These are phyloP conservation scores for Argentina anserina DNA, from an alignment of 306 rosid species.

Conservation along the genomic window DNA sequence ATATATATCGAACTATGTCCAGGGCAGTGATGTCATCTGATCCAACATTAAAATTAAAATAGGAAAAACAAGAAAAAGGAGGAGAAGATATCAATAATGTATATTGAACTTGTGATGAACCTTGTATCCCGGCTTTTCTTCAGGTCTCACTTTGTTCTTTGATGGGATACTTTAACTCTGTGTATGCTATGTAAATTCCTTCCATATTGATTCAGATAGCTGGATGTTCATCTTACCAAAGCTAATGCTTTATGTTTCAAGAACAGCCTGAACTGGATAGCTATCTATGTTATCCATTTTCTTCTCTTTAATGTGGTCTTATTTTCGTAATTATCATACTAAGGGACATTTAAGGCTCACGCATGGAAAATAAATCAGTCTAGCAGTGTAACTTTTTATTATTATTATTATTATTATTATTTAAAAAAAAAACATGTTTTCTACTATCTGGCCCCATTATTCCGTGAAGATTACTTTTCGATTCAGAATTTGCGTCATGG, in stretches of 20 bases:
- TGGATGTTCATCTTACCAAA: neutral
- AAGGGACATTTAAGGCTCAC: neutral
- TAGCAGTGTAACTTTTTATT: neutral
- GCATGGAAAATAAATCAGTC: neutral
- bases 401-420: too few species aligned
- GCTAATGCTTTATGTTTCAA: neutral
- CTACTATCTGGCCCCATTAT: neutral
- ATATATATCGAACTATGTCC: neutral
- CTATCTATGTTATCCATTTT: neutral
- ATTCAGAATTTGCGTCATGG: too few species aligned
- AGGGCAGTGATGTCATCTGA: neutral
- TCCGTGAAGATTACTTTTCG: too few species aligned
- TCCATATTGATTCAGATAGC: neutral
- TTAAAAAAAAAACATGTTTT: neutral
- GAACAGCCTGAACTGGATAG: neutral
- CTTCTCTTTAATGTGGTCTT: neutral
- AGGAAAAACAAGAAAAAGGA: neutral
- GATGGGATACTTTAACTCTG: neutral
- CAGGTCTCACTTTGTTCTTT: constrained; percentile 1
- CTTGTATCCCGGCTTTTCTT: constrained; percentile 3
- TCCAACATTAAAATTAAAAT: neutral
- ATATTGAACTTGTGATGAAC: neutral
- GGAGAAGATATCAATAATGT: neutral
- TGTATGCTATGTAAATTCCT: neutral
- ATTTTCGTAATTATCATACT: neutral